phyloP scores from a whole-genome alignment of 495 filamentous ascomycete genomes.

The Xylaria curta region DNA sequence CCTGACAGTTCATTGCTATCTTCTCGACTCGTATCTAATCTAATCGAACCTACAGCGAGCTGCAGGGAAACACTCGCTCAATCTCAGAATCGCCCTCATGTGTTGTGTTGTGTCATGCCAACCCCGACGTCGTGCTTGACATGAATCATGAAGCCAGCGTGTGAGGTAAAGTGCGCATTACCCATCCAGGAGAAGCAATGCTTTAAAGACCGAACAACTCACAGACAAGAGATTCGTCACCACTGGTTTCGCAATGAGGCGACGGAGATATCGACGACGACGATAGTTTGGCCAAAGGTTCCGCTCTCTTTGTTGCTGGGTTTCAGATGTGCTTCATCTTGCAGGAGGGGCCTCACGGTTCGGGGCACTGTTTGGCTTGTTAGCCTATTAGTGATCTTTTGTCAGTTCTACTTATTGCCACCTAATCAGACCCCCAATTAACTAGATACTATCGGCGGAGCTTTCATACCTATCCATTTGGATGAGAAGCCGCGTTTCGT shows the following conservation, averaged over 20 bases:
- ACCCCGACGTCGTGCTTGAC: background rate
- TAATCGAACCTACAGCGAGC: background rate
- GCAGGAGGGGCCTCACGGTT: background rate
- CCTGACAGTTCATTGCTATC: background rate
- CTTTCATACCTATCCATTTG: background rate
- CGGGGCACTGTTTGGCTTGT: conserved; percentile 1
- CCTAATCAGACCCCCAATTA: background rate
- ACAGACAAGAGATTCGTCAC: background rate
- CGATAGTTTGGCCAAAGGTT: background rate
- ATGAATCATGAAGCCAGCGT: background rate
- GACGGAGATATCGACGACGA: background rate
- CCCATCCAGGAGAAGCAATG: background rate
- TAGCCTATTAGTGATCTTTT: no score
- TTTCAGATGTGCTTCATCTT: conserved; percentile 25
- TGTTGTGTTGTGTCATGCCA: background rate
- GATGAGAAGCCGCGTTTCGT: background rate
- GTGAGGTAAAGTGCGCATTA: background rate
- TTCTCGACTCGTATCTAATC: background rate
- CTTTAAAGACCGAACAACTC: background rate
- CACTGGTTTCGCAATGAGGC: background rate
- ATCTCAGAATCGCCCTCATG: background rate
- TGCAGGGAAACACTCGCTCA: background rate
- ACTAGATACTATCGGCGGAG: background rate
- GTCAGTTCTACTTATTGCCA: background rate
- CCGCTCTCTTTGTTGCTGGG: background rate